These are phyloP conservation scores for Amanita rimosa DNA, from an alignment of 768 basidiomycete species.

Conservation along the genomic window DNA sequence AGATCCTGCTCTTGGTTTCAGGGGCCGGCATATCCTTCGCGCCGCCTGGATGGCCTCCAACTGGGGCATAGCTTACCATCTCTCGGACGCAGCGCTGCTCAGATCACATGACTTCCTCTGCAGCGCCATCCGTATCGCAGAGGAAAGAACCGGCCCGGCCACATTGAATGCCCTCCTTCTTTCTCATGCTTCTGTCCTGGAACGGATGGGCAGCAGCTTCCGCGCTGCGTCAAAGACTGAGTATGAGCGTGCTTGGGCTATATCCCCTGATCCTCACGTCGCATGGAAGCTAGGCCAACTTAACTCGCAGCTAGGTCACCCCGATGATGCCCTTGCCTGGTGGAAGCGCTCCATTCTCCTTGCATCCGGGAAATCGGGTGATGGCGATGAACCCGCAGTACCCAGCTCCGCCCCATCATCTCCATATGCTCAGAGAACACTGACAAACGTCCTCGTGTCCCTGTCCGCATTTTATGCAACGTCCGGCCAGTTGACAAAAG, in stretches of 20 bases:
- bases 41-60: slow-evolving; percentile 64
- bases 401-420: slow-evolving; percentile 36
- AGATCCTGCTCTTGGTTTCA: slow-evolving; percentile 56
- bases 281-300: slow-evolving; percentile 64
- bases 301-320: slow-evolving; percentile 40
- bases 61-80: slow-evolving; percentile 39
- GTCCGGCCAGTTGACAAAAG: slow-evolving; percentile 41
- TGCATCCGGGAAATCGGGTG: slow-evolving; percentile 19
- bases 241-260: slow-evolving; percentile 49
- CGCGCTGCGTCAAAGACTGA: slow-evolving; percentile 42
- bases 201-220: slow-evolving; percentile 45
- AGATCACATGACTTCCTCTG: slow-evolving; percentile 43
- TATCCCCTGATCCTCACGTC: slow-evolving; percentile 33
- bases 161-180: slow-evolving; percentile 44
- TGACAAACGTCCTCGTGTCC: slow-evolving; percentile 54
- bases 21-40: slow-evolving; percentile 49
- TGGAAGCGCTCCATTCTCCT: slow-evolving; percentile 52
- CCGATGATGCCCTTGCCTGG: slow-evolving; percentile 49
- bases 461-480: slow-evolving; percentile 61
- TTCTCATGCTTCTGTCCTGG: slow-evolving; percentile 45
- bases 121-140: slow-evolving; percentile 34
- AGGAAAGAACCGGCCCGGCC: slow-evolving; percentile 28
- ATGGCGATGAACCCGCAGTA: slow-evolving; percentile 9
- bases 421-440: slow-evolving; percentile 51
- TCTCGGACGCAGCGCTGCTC: slow-evolving; percentile 44